These are phyloP conservation scores for Huntiella decipiens DNA, from an alignment of 2,329 filamentous ascomycete species.

Conservation along the genomic window DNA sequence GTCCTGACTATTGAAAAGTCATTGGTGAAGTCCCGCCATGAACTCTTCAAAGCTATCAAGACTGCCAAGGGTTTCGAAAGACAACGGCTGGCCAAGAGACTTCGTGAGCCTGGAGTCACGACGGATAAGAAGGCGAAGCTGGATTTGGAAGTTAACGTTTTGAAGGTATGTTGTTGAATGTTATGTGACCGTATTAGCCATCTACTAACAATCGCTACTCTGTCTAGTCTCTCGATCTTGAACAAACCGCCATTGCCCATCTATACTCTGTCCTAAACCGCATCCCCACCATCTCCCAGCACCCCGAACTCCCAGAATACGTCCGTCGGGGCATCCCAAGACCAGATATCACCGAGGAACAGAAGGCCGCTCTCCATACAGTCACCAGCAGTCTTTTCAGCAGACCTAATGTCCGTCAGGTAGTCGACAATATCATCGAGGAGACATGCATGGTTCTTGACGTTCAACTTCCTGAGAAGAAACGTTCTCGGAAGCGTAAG, in stretches of 20 bases:
- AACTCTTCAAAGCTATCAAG: constrained; percentile 50
- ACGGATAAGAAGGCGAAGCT: constrained; percentile 37
- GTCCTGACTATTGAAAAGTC: constrained; percentile 28
- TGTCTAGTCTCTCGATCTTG: constrained; percentile 34
- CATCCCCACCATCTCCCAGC: constrained; percentile 32
- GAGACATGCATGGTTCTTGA: constrained; percentile 30
- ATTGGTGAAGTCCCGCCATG: constrained; percentile 36
- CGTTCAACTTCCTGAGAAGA: constrained; percentile 28
- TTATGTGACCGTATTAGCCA: neutral
- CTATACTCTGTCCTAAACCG: constrained; percentile 34
- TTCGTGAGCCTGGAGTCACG: constrained; percentile 27
- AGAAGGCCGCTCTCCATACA: constrained; percentile 33
- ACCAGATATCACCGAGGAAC: constrained; percentile 32
- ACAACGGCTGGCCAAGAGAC: constrained; percentile 49
- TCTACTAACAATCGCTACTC: neutral
- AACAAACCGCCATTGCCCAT: constrained; percentile 36
- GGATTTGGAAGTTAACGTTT: constrained; percentile 37
- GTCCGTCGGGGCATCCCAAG: constrained; percentile 29
- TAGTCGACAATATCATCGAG: constrained; percentile 28
- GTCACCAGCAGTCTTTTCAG: constrained; percentile 40
- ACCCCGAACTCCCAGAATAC: constrained; percentile 29
- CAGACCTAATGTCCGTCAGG: constrained; percentile 29
- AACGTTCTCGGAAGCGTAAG: constrained; percentile 17
- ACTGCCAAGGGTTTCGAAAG: constrained; percentile 57
- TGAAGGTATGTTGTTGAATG: constrained; percentile 25